Percentiles rank a stretch among this genome's conserved stretches.
Evolutionary conservation across 2,329 filamentous ascomycete species (phyloP).

Genomic region (Rosellinia necatrix): DNA sequence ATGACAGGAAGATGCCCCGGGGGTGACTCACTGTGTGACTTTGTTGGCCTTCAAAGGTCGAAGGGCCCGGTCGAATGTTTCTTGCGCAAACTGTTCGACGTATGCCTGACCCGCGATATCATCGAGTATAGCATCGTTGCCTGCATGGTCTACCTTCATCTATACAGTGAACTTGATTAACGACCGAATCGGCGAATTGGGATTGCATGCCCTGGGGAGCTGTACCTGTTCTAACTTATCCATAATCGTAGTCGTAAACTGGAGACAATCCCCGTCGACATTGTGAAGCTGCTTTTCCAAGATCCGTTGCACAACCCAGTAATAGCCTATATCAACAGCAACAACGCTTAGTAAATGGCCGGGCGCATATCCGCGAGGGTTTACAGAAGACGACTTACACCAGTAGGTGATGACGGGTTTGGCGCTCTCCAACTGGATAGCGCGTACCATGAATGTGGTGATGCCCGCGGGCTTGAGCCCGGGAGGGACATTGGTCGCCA

Average conservation of each 20-base stretch:
- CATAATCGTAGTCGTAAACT: constrained; percentile 84
- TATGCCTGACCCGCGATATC: constrained; percentile 88
- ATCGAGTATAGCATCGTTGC: constrained; percentile 83
- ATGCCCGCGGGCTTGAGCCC: constrained; percentile 81
- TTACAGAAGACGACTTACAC: constrained; percentile 65
- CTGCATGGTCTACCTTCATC: constrained; percentile 73
- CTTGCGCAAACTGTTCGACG: constrained; percentile 89
- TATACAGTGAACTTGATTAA: constrained; percentile 38
- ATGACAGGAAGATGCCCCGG: not conserved
- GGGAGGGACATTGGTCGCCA: constrained; percentile 74
- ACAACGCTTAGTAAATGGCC: constrained; percentile 12
- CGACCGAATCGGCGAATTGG: constrained; percentile 17
- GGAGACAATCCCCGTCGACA: constrained; percentile 74
- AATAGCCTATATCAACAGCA: constrained; percentile 65
- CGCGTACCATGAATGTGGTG: constrained; percentile 80
- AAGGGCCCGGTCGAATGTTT: constrained; percentile 85
- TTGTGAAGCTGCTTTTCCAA: constrained; percentile 79
- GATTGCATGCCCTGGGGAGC: not conserved
- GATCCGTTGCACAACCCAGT: constrained; percentile 92
- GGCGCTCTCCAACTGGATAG: constrained; percentile 78
- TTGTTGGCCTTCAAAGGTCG: constrained; percentile 80
- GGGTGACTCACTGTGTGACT: constrained; percentile 68
- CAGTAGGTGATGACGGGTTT: constrained; percentile 94
- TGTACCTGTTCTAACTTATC: constrained; percentile 82
- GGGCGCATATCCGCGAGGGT: not conserved